phyloP scores from a whole-genome alignment of 768 basidiomycete genomes.

The Psilocybe cyanescens region DNA sequence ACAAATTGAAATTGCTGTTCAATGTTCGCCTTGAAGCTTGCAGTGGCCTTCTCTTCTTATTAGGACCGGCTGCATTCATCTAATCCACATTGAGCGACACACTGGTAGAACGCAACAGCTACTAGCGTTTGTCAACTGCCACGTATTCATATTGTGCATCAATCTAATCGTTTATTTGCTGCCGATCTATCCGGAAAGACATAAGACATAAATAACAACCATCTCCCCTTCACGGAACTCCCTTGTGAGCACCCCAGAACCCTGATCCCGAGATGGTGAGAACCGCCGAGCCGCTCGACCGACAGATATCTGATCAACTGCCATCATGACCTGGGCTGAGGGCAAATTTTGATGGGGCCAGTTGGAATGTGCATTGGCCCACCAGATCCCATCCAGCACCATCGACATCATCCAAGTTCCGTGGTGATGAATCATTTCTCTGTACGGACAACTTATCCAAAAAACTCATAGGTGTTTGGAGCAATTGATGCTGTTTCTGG shows the following conservation, averaged over 20 bases:
- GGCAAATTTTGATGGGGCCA: background rate
- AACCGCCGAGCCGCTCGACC: background rate
- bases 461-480: background rate
- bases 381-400: background rate
- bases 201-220: background rate
- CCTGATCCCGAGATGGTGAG: background rate
- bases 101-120: background rate
- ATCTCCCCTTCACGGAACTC: background rate
- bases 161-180: slow-evolving; percentile 2
- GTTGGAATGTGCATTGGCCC: background rate
- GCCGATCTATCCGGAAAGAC: slow-evolving; percentile 3
- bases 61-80: background rate
- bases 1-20: no score
- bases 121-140: background rate
- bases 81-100: background rate
- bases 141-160: background rate
- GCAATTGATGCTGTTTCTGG: background rate
- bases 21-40: background rate
- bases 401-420: background rate
- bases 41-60: background rate
- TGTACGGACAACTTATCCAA: background rate
- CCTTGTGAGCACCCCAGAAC: background rate
- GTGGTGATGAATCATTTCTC: background rate
- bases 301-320: background rate
- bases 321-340: background rate